Evolutionary conservation across 495 filamentous ascomycete species (phyloP), one percentile per base, ranked within the genome.

Genomic region (Extremus antarcticus): DNA sequence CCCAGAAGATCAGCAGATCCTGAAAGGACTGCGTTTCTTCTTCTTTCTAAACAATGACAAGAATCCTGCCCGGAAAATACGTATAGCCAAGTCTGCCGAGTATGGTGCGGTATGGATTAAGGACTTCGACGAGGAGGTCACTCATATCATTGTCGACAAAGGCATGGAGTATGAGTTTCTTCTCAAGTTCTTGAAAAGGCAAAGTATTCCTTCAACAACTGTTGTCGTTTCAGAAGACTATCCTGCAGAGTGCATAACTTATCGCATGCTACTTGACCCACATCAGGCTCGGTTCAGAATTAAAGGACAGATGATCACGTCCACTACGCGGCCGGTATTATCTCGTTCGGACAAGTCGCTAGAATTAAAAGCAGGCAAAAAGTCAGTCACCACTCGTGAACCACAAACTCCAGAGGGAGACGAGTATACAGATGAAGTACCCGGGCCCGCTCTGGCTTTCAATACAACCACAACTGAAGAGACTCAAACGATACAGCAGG

Each of bases 11-110:
- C 71, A 79, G 53, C 77, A 80, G 60, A 78, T 90, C 11, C 85
- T 94, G 68, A 79, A 75, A 47, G 77, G 72, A 0, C 65, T 86
- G 16, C 45, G 40, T 25, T 62, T 62, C 53, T 58, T 78, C 60
- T 98, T 94, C 66, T 77, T 92, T 22, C 92, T 89, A 0, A 86
- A 90, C 55, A 81, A 86, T 57, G 83, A 90, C 59, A 74, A 84
- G 40, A 77, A 81, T 17, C 78, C 77, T 1, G 69, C 78, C 1
- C 78, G 91, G 20, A 78, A 77, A 51, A 61, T 84, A 23, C 81
- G 86, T 24, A 91, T 95, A 41, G 76, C 76, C 23, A 88, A 83
- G 66, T 83, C 85, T 0, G 75, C 79, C 53, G 83, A 91, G 60
- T 84, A 83, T 63, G 92, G 92, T 24, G 91, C 82, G 3, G 70